Evolutionary conservation across 257 asterid species (phyloP), one percentile per base, ranked within the genome.

Genomic region (Fraxinus americana): DNA sequence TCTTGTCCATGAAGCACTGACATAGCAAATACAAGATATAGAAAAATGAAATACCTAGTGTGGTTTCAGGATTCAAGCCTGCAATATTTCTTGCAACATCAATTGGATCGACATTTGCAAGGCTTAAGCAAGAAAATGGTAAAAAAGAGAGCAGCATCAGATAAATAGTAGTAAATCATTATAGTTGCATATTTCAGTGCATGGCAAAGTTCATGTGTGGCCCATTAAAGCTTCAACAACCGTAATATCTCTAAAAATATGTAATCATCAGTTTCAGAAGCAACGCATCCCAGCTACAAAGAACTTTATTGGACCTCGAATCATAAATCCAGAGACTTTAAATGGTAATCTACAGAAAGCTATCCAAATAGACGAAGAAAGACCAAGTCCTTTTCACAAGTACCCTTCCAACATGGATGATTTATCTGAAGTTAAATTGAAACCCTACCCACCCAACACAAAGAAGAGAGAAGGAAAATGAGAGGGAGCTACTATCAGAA

Each of bases 21-120:
- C 69, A 17, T 35, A 38, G 59, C 67, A 73, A 82, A 35, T 52
- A 41, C 68, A 78, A 11, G 34, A 78, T 23, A 59, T 69, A 71
- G 34, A 73, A 23, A 67, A 75, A 23, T 74, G 71, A 80, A 41
- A 69, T 84, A 92, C 99, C 99, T 83, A 96, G 86, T 61, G 99
- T 93, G 66, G 99, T 96, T 88, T 96, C 98, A 84, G 99, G 99
- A 85, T 91, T 80, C 85, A 96, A 78, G 80, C 96, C 98, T 25
- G 89, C 77, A 67, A 93, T 91, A 82, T 91, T 96, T 86, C 90
- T 87, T 39, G 97, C 97, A 7, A 96, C 88, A 78, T 96, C 99
- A 86, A 96, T 90, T 71, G 99, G 99, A 82, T 96, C 99, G 14
- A 96, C 99, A 85, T 96, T 96, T 77, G 99, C 99, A 54, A 92